A percentile compares a stretch with the other conserved stretches of the same genome.
These are phyloP conservation scores for Acer campestre DNA, from an alignment of 345 rosid genomes.

Conservation along the genomic window DNA sequence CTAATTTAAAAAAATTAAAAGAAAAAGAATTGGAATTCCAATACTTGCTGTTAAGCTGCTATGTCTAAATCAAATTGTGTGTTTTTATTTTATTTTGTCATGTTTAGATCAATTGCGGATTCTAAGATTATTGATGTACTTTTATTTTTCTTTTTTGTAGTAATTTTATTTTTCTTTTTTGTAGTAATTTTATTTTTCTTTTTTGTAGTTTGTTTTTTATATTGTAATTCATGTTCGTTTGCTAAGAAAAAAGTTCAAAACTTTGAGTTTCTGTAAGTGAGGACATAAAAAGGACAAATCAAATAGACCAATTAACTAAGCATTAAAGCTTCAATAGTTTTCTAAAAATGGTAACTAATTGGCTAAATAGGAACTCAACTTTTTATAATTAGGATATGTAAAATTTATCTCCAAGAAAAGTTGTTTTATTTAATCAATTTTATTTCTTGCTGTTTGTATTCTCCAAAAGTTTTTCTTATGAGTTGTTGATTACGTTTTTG, in stretches of 20 bases:
- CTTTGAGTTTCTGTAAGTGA: not conserved
- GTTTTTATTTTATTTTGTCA: not conserved
- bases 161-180: not conserved
- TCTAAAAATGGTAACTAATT: not conserved
- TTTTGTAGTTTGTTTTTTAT: not conserved
- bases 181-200: not conserved
- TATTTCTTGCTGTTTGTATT: too few relatives aligned
- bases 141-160: too few relatives aligned
- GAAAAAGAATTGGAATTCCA: conserved; percentile 2
- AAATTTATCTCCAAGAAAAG: too few relatives aligned
- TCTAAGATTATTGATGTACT: not conserved
- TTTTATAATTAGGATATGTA: too few relatives aligned
- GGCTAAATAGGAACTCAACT: not conserved
- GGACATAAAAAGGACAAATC: too few relatives aligned
- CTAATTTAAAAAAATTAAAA: not conserved
- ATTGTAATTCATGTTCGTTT: conserved; percentile 9
- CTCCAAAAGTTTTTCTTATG: too few relatives aligned
- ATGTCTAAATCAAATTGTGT: conserved; percentile 36
- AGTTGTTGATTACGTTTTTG: too few relatives aligned
- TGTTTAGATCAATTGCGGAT: conserved; percentile 15
- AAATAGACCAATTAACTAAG: too few relatives aligned
- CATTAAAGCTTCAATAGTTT: too few relatives aligned
- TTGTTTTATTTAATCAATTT: too few relatives aligned
- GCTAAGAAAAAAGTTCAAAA: not conserved
- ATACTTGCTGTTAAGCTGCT: conserved; percentile 27